Evolutionary conservation across 352 stramenopile species (phyloP).

Genomic region (Pythium phragmitis): DNA sequence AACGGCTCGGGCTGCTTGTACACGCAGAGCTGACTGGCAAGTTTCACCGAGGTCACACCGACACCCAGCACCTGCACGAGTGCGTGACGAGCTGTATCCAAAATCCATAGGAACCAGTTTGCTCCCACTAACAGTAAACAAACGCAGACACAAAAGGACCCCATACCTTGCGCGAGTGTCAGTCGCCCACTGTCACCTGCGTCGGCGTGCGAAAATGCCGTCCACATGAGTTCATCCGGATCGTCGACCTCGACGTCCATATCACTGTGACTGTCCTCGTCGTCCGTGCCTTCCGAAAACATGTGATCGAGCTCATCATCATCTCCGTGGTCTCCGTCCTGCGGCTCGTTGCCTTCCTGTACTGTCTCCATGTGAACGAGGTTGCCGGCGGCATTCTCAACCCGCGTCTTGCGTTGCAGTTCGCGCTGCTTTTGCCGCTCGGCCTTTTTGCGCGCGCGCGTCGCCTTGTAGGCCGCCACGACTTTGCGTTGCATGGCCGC

Average conservation of each 20-base stretch:
- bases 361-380: constrained; percentile 62
- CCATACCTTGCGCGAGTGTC: constrained; percentile 49
- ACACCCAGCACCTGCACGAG: constrained; percentile 63
- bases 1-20: constrained; percentile 38
- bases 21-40: constrained; percentile 33
- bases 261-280: constrained; percentile 33
- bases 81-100: constrained; percentile 46
- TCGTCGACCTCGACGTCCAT: constrained; percentile 55
- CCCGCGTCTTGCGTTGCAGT: constrained; percentile 31
- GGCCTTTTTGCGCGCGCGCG: constrained; percentile 55
- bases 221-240: constrained; percentile 62
- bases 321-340: constrained; percentile 32
- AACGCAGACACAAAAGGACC: constrained; percentile 3
- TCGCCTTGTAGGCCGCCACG: constrained; percentile 60
- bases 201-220: constrained; percentile 56
- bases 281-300: constrained; percentile 48
- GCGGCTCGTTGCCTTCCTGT: constrained; percentile 47
- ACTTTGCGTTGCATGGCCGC: constrained; percentile 65
- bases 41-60: constrained; percentile 43
- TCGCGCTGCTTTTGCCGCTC: constrained; percentile 60
- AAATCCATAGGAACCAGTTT: background rate
- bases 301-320: constrained; percentile 46
- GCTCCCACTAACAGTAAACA: background rate
- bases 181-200: constrained; percentile 36
- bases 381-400: constrained; percentile 17